Evolutionary conservation across 345 rosid species (phyloP), one percentile per base, ranked within the genome.

Genomic region (Gossypium anomalum): DNA sequence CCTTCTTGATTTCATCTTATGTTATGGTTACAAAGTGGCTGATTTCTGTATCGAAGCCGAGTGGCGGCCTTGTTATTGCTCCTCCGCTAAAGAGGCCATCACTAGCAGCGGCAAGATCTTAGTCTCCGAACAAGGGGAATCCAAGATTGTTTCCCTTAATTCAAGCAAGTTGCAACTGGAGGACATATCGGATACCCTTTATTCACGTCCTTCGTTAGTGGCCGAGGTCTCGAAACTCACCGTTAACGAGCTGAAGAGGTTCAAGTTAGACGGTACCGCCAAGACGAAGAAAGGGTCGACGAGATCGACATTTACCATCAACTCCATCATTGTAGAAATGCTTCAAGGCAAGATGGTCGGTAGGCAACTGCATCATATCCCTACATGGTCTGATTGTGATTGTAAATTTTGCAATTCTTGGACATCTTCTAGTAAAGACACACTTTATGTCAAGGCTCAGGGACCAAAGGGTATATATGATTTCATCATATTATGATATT

Each of bases 321-420:
- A 85, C 67, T 85, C 98, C 11, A 82, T 92, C 76, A 85, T 89
- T 44, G 93, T 93, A 51, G 93, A 88, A 80, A 91, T 88, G 88
- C 83, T 90, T n/a, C 89, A 85, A 51, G 92, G 84, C 19, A 84
- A 87, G 80, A 81, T 88, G 23, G 87, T 82, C 41, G 78, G 88
- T 67, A 79, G 73, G 73, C 81, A 77, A 68, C 76, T 70, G 19
- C 86, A 81, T 74, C 84, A 89, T 19, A 79, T 84, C 49, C 93
- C 97, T 15, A 84, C 97, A 83, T 94, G 98, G 98, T 94, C 97
- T 12, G 98, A 94, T 76, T 95, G 99, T 64, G 97, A 90, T 68
- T 95, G 99, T 76, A 78, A 77, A 51, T 68, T 82, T 74, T 96
- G 99, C 83, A 92, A 83, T 59, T 82, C 85, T 43, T 96, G 99